Evolutionary conservation across 768 basidiomycete species (phyloP).

Genomic region (Amanita phalloides): DNA sequence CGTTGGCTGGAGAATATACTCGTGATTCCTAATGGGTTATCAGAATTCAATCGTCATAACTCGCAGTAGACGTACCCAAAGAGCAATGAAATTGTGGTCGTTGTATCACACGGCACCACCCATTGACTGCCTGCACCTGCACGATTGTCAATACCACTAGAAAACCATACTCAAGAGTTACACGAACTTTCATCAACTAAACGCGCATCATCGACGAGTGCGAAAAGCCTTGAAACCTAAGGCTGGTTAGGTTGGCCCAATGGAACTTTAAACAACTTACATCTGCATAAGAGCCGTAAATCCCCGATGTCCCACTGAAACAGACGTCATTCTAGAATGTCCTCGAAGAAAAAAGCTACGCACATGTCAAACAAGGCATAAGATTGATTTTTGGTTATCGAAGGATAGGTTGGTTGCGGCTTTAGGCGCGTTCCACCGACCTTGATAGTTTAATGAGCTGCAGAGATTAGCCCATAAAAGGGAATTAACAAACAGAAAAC

Average conservation of each 20-base stretch:
- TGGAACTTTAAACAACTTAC: slow-evolving; percentile 24
- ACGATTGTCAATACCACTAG: background rate
- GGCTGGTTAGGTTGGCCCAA: background rate
- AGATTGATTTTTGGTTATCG: slow-evolving; percentile 39
- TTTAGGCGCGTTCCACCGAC: slow-evolving; percentile 43
- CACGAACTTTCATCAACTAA: slow-evolving; percentile 49
- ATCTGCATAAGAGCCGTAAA: slow-evolving; percentile 73
- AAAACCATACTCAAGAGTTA: background rate
- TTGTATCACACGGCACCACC: slow-evolving; percentile 63
- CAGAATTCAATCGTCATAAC: background rate
- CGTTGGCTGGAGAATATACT: slow-evolving; percentile 58
- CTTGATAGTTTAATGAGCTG: slow-evolving; percentile 18
- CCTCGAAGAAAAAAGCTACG: slow-evolving; percentile 14
- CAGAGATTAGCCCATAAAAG: background rate
- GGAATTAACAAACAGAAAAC: slow-evolving; percentile 35
- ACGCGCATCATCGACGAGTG: slow-evolving; percentile 50
- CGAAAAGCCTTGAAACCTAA: slow-evolving; percentile 59
- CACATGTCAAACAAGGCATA: slow-evolving; percentile 69
- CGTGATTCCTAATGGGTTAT: slow-evolving; percentile 10
- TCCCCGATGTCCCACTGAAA: slow-evolving; percentile 53
- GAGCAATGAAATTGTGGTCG: slow-evolving; percentile 47
- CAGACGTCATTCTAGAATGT: background rate
- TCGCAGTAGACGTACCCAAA: slow-evolving; percentile 42
- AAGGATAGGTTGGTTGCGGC: slow-evolving; percentile 57
- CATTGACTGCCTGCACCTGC: slow-evolving; percentile 46